A percentile compares a stretch with the other conserved stretches of the same genome.
These are phyloP conservation scores for Amauroascus niger DNA, from an alignment of 2,329 filamentous ascomycete species.

Conservation along the genomic window DNA sequence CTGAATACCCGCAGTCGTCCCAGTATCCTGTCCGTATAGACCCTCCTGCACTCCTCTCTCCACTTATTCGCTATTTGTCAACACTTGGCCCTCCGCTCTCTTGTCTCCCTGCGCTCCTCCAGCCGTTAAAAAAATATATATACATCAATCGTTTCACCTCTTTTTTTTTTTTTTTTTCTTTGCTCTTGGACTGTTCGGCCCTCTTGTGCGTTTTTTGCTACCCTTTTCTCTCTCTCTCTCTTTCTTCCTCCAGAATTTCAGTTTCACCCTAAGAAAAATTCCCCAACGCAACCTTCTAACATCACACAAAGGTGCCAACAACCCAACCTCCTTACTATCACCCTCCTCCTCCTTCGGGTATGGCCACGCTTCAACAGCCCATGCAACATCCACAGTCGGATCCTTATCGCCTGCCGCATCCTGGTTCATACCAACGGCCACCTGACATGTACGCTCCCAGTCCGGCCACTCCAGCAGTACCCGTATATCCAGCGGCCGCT, in stretches of 20 bases:
- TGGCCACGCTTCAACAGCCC: constrained; percentile 36
- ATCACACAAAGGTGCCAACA: constrained; percentile 15
- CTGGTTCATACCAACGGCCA: constrained; percentile 36
- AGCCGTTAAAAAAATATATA: no score
- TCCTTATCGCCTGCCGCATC: constrained; percentile 33
- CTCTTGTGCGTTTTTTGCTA: neutral
- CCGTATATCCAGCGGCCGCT: constrained; percentile 38
- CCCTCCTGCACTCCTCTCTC: neutral
- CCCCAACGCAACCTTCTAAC: no score
- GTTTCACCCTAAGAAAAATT: no score
- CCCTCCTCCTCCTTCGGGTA: constrained; percentile 29
- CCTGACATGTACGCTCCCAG: constrained; percentile 35
- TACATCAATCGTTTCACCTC: no score
- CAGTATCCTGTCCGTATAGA: constrained; percentile 25
- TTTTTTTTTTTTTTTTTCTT: no score
- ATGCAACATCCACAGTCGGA: constrained; percentile 35
- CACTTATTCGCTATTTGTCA: constrained; percentile 1
- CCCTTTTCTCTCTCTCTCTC: neutral
- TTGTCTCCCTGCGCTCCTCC: neutral
- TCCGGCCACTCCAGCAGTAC: constrained; percentile 28
- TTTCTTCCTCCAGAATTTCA: no score
- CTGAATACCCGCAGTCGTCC: constrained; percentile 30
- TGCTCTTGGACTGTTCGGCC: neutral
- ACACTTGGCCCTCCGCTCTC: constrained; percentile 4
- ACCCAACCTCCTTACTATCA: constrained; percentile 24